Evolutionary conservation across 441 rosid species (phyloP).

Genomic region (Erodium texanum): DNA sequence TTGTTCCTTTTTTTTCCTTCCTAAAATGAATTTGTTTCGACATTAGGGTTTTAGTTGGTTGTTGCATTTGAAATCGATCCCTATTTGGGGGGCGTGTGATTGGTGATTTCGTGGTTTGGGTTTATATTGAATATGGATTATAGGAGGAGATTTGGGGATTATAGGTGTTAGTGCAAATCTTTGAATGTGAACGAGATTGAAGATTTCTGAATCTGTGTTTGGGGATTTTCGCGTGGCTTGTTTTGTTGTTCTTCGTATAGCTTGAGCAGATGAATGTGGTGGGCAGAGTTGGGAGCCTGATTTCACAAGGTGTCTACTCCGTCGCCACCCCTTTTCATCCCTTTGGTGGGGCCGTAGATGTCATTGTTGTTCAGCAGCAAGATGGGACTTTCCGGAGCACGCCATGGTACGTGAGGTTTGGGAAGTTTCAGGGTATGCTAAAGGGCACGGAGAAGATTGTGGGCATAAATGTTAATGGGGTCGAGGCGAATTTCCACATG

Average conservation of each 20-base stretch:
- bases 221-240: not conserved
- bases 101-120: not conserved
- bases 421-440: slow-evolving; percentile 87
- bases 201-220: slow-evolving; percentile 1
- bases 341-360: slow-evolving; percentile 90
- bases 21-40: not conserved
- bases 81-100: not conserved
- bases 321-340: slow-evolving; percentile 94
- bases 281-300: slow-evolving; percentile 73
- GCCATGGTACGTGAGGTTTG: slow-evolving; percentile 88
- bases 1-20: not conserved
- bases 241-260: slow-evolving; percentile 9
- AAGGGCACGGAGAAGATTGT: slow-evolving; percentile 79
- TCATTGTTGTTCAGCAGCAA: slow-evolving; percentile 75
- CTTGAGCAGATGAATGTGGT: slow-evolving; percentile 68
- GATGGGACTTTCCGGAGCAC: slow-evolving; percentile 73
- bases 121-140: slow-evolving; percentile 17
- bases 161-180: not conserved
- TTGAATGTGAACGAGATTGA: not conserved
- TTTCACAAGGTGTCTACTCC: slow-evolving; percentile 76
- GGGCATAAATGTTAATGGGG: slow-evolving; percentile 56
- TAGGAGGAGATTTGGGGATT: slow-evolving; percentile 7
- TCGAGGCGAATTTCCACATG: slow-evolving; percentile 77
- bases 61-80: slow-evolving; percentile 1
- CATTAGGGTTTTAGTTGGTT: slow-evolving; percentile 7